These are phyloP conservation scores for Stipa capillata DNA, from an alignment of 176 grass and related monocot genomes.

Conservation along the genomic window DNA sequence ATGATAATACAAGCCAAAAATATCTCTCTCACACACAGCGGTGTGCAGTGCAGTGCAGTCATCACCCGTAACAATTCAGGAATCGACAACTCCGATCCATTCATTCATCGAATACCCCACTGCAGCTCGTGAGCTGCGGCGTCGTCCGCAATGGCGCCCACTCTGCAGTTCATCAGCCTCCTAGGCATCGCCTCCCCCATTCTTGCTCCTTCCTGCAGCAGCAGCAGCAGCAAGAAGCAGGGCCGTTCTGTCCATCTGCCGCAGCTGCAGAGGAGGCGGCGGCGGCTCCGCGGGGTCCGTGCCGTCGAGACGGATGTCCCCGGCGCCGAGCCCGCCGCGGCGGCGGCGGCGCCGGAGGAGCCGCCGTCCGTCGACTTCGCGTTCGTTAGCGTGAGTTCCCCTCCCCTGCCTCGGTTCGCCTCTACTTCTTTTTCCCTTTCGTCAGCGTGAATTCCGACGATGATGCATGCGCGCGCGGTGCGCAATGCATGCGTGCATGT, in stretches of 20 bases:
- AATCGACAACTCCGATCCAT: not conserved
- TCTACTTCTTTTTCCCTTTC: not conserved
- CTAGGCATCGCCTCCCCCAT: slow-evolving; percentile 9
- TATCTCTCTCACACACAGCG: not conserved
- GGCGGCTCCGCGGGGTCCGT: slow-evolving; percentile 6
- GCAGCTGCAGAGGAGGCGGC: not conserved
- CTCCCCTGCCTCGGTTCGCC: not conserved
- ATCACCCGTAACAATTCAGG: not conserved
- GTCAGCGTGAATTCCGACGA: not conserved
- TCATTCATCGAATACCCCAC: not conserved
- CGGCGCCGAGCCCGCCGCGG: not conserved
- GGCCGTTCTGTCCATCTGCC: not conserved
- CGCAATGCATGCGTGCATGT: not conserved
- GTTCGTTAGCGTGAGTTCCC: slow-evolving; percentile 67
- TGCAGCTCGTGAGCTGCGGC: not conserved
- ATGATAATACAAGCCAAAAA: slow-evolving; percentile 23
- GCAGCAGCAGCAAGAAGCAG: not conserved
- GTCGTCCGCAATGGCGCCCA: slow-evolving; percentile 6
- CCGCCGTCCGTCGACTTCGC: slow-evolving; percentile 70
- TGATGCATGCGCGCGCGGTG: too few species aligned
- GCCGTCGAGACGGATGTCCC: slow-evolving; percentile 38
- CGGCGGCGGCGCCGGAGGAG: slow-evolving; percentile 1
- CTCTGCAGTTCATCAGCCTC: slow-evolving; percentile 19
- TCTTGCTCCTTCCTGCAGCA: slow-evolving; percentile 2
- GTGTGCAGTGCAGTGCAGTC: not conserved